These are phyloP conservation scores for Suillus subluteus DNA, from an alignment of 768 basidiomycete species.

Conservation along the genomic window DNA sequence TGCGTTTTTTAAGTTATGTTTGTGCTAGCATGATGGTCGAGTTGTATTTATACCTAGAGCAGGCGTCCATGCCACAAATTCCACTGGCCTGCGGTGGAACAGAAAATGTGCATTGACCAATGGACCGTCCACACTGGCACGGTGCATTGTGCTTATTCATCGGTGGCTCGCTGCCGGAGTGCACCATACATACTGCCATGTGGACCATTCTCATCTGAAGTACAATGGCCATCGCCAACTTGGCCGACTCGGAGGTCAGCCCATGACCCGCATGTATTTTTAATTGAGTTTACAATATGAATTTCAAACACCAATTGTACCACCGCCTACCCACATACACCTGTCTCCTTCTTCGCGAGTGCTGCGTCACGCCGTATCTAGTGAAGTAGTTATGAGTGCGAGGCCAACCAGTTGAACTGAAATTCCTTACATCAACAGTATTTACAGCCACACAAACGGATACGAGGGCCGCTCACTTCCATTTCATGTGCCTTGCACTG, in stretches of 20 bases:
- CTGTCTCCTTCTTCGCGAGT: not conserved
- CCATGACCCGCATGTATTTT: not conserved
- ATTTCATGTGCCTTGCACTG: not conserved
- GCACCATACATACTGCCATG: not conserved
- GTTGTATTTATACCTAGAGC: constrained; percentile 1
- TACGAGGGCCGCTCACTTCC: not conserved
- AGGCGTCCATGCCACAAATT: not conserved
- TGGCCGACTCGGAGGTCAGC: not conserved
- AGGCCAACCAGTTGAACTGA: not conserved
- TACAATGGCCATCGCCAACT: not conserved
- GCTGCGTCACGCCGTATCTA: not conserved
- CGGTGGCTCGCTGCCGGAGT: not conserved
- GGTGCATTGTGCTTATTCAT: not conserved
- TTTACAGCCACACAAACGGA: not conserved
- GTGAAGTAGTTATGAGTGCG: not conserved
- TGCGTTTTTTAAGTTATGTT: not conserved
- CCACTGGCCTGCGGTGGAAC: not conserved
- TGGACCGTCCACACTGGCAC: not conserved
- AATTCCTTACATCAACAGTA: not conserved
- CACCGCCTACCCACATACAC: not conserved
- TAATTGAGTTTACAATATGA: not conserved
- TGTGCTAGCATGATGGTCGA: too few species aligned
- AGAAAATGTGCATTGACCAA: not conserved
- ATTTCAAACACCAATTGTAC: not conserved
- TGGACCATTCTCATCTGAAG: not conserved